Percentiles rank a stretch among this genome's conserved stretches.
These are phyloP conservation scores for Daldinia childiae DNA, from an alignment of 495 filamentous ascomycete species.

Conservation along the genomic window DNA sequence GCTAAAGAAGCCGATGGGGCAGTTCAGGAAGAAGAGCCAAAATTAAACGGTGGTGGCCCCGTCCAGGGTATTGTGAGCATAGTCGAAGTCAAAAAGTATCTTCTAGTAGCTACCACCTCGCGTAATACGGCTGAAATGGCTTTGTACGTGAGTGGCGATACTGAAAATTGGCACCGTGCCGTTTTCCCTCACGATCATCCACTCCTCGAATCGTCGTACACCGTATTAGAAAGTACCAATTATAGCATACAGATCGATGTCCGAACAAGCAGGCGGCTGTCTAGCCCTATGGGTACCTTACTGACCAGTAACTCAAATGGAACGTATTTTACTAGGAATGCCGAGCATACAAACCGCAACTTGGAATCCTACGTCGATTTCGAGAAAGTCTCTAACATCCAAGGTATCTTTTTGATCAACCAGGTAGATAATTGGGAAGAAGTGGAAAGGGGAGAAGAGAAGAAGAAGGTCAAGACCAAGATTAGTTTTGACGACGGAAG, in stretches of 20 bases:
- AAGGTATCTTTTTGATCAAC: conserved; percentile 92
- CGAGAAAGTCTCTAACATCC: conserved; percentile 87
- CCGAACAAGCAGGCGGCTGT: conserved; percentile 66
- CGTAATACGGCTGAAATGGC: conserved; percentile 87
- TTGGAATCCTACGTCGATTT: conserved; percentile 81
- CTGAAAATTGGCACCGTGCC: conserved; percentile 87
- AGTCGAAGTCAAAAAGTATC: conserved; percentile 81
- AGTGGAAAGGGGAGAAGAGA: conserved; percentile 59
- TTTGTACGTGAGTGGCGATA: conserved; percentile 81
- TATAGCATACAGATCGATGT: conserved; percentile 98
- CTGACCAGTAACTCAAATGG: conserved; percentile 97
- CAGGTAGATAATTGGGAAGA: conserved; percentile 86
- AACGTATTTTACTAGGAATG: conserved; percentile 90
- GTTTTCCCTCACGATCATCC: conserved; percentile 77
- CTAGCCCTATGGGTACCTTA: conserved; percentile 79
- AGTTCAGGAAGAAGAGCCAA: conserved; percentile 71
- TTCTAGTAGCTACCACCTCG: conserved; percentile 83
- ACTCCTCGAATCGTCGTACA: conserved; percentile 87
- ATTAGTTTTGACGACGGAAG: conserved; percentile 97
- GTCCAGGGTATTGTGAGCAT: conserved; percentile 80
- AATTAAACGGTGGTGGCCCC: conserved; percentile 74
- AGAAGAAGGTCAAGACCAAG: conserved; percentile 74
- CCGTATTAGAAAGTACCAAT: conserved; percentile 91
- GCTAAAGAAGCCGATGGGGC: conserved; percentile 57
- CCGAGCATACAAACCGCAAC: conserved; percentile 89